These are phyloP conservation scores for Tricladium varicosporioides DNA, from an alignment of 2,329 filamentous ascomycete genomes.

Conservation along the genomic window DNA sequence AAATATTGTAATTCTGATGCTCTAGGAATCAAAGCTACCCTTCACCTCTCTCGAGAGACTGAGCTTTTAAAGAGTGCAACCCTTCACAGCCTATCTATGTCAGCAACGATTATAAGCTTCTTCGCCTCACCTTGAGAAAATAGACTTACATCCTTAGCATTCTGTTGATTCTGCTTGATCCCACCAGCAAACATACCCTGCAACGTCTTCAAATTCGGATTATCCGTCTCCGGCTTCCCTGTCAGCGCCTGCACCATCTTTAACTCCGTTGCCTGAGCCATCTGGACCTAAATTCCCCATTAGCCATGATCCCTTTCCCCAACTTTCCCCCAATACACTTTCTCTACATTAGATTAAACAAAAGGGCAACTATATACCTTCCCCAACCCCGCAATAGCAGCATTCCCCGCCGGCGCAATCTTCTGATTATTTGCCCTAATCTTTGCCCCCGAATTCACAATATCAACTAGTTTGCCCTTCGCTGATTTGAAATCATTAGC, in stretches of 20 bases:
- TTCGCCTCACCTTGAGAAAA: too few relatives aligned
- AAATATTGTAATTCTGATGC: too few relatives aligned
- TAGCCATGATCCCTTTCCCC: not conserved
- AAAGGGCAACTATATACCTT: slow-evolving; percentile 9
- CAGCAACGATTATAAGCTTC: not conserved
- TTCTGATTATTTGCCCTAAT: slow-evolving; percentile 15
- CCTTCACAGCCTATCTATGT: not conserved
- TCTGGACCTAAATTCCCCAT: slow-evolving; percentile 13
- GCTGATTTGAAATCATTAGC: slow-evolving; percentile 5
- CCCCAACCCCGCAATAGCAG: slow-evolving; percentile 13
- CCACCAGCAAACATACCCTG: slow-evolving; percentile 15
- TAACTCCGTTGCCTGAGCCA: slow-evolving; percentile 14
- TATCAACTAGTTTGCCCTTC: slow-evolving; percentile 14
- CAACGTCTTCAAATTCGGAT: slow-evolving; percentile 7
- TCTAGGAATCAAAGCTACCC: too few relatives aligned
- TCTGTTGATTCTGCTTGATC: slow-evolving; percentile 20
- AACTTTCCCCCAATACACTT: not conserved
- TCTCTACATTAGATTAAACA: not conserved
- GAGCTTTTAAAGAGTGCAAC: not conserved
- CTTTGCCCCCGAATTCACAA: slow-evolving; percentile 15
- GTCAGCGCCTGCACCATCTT: slow-evolving; percentile 15
- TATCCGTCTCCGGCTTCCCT: slow-evolving; percentile 11
- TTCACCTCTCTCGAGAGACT: too few relatives aligned
- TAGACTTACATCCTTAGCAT: slow-evolving; percentile 20
- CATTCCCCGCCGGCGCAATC: slow-evolving; percentile 13